phyloP scores from a whole-genome alignment of 495 filamentous ascomycete species.

The Bacidia gigantensis region DNA sequence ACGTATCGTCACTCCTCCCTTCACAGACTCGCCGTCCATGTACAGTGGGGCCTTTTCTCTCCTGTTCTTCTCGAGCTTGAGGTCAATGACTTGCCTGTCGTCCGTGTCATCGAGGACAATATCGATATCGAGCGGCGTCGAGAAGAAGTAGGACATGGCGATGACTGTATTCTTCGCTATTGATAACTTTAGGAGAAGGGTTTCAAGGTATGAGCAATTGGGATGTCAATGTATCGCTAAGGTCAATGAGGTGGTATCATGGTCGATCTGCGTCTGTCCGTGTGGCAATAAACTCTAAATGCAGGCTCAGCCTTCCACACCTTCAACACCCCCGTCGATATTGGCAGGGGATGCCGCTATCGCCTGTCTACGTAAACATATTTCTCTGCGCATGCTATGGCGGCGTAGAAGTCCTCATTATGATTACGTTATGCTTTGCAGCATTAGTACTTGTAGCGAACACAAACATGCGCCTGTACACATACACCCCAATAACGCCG shows the following conservation, averaged over 20 bases:
- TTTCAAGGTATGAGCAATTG: not conserved
- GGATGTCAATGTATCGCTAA: too few species aligned
- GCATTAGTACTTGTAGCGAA: not conserved
- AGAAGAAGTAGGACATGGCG: constrained; percentile 95
- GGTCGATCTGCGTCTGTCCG: too few species aligned
- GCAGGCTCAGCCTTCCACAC: too few species aligned
- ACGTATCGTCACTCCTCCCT: constrained; percentile 82
- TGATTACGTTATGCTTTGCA: constrained; percentile 1
- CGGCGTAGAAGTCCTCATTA: not conserved
- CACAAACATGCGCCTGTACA: not conserved
- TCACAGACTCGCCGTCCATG: constrained; percentile 96
- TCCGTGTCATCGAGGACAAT: constrained; percentile 91
- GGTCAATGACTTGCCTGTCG: constrained; percentile 86
- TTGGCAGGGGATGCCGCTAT: too few species aligned
- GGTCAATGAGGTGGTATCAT: too few species aligned
- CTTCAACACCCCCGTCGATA: too few species aligned
- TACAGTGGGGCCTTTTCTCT: constrained; percentile 94
- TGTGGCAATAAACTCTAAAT: too few species aligned
- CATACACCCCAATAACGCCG: not conserved
- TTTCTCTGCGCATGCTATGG: too few species aligned
- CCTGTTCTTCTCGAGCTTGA: constrained; percentile 94
- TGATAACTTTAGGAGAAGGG: not conserved
- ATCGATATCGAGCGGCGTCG: constrained; percentile 95
- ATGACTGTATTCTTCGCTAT: constrained; percentile 5
- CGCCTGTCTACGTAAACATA: too few species aligned